phyloP scores from a whole-genome alignment of 345 rosid species.

The Salix exigua region DNA sequence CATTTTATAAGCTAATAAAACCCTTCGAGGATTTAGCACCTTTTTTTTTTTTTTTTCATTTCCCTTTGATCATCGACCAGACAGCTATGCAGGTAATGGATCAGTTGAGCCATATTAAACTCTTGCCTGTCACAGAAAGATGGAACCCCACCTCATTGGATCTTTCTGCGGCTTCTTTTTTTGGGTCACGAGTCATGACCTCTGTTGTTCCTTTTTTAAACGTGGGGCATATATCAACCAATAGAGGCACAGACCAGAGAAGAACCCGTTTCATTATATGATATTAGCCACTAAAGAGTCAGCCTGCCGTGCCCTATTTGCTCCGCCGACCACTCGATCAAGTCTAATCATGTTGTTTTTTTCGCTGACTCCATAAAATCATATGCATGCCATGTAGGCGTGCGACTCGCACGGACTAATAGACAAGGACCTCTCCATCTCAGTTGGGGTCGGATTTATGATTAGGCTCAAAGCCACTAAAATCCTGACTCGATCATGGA shows the following conservation, averaged over 20 bases:
- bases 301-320: not conserved
- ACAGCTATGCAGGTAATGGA: too few relatives aligned
- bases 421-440: not conserved
- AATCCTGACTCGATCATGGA: not conserved
- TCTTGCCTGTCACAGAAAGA: too few relatives aligned
- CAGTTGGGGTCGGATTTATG: not conserved
- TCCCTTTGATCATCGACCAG: too few relatives aligned
- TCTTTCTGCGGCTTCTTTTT: too few relatives aligned
- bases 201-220: not conserved
- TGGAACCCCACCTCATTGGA: too few relatives aligned
- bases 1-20: too few relatives aligned
- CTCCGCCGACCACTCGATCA: not conserved
- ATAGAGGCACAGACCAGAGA: not conserved
- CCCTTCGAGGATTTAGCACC: too few relatives aligned
- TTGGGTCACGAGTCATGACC: too few relatives aligned
- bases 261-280: not conserved
- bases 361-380: not conserved
- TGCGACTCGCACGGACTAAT: not conserved
- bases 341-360: not conserved
- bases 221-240: not conserved
- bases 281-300: not conserved
- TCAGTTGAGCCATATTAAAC: too few relatives aligned
- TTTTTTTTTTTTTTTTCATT: too few relatives aligned
- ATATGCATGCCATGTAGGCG: not conserved
- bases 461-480: not conserved